Evolutionary conservation across 768 basidiomycete genomes (phyloP).

Genomic region (Phylloporus sp.): DNA sequence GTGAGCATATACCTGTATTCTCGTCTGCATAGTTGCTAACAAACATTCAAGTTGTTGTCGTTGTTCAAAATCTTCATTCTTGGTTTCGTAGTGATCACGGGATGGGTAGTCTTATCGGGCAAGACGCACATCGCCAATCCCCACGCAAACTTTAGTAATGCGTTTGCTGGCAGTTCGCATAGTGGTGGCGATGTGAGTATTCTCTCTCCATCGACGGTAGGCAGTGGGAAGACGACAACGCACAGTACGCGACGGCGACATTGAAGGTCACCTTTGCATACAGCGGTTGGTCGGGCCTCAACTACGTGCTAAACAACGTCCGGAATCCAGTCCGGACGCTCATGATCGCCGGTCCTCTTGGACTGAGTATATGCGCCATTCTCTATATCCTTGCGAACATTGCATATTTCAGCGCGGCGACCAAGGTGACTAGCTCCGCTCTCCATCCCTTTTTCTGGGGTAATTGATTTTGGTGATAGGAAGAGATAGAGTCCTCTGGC

Average conservation of each 20-base stretch:
- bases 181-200: slow-evolving; percentile 43
- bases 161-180: slow-evolving; percentile 51
- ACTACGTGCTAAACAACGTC: slow-evolving; percentile 44
- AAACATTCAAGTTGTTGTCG: slow-evolving; percentile 34
- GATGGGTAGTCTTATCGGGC: slow-evolving; percentile 58
- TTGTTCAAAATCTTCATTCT: slow-evolving; percentile 53
- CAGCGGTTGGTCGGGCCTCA: slow-evolving; percentile 51
- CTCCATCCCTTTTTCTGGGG: neutral
- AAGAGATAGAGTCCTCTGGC: slow-evolving; percentile 43
- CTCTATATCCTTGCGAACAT: slow-evolving; percentile 55
- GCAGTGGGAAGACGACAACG: neutral
- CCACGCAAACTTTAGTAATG: slow-evolving; percentile 50
- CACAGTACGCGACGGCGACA: slow-evolving; percentile 55
- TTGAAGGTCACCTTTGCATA: slow-evolving; percentile 52
- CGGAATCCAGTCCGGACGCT: slow-evolving; percentile 55
- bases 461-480: slow-evolving; percentile 14
- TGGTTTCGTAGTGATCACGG: slow-evolving; percentile 51
- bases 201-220: neutral
- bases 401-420: slow-evolving; percentile 45
- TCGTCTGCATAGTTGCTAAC: slow-evolving; percentile 8
- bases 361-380: slow-evolving; percentile 46
- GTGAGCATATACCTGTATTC: slow-evolving; percentile 26
- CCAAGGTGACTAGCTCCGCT: slow-evolving; percentile 8
- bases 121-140: slow-evolving; percentile 54
- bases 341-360: slow-evolving; percentile 56